Evolutionary conservation across 192 early-diverging fungal species (phyloP), one percentile per base, ranked within the genome.

Genomic region (Dissophora ornata): DNA sequence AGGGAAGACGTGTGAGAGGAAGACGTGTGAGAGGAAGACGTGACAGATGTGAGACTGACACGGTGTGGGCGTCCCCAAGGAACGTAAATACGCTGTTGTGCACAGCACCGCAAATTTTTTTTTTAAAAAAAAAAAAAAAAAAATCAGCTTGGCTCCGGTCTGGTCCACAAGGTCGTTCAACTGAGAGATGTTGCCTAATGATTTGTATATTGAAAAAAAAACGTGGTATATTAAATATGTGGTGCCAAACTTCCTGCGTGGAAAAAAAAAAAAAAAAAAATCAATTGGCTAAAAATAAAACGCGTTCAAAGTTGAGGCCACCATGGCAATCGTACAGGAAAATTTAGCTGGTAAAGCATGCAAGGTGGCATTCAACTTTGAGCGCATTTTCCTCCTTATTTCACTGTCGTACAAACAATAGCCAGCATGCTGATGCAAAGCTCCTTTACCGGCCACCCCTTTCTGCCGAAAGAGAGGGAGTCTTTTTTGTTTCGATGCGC

Each of bases 101-200:
- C n/a, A n/a, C n/a, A n/a, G n/a, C n/a, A n/a, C n/a, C n/a, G n/a
- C n/a, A n/a, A n/a, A n/a, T n/a, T n/a, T n/a, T n/a, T n/a, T n/a
- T n/a, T n/a, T 5, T 6, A 28, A 22, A 51, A 21, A 7, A 21
- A 29, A 22, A 29, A 70, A 84, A 40, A 86, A 85, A 30, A 88
- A 84, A 29, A 88, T 74, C 56, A 79, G 58, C 32, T 80, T 71
- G 6, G 87, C 87, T 33, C 83, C 82, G 9, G 84, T 80, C 42
- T 85, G 81, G 45, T 82, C 81, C 41, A 84, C 87, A 18, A 88
- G 71, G 33, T 77, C 58, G 62, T 88, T 86, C 12, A 88, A 65
- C 62, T 85, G 84, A 46, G 87, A 88, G 25, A 88, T 80, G 26
- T 83, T 75, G 33, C 87, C 87, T 87, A 50, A 38, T 41, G 41